Percentiles rank a stretch among this genome's conserved stretches.
Evolutionary conservation across 2,329 filamentous ascomycete species (phyloP).

Genomic region (Aspergillus floridensis): DNA sequence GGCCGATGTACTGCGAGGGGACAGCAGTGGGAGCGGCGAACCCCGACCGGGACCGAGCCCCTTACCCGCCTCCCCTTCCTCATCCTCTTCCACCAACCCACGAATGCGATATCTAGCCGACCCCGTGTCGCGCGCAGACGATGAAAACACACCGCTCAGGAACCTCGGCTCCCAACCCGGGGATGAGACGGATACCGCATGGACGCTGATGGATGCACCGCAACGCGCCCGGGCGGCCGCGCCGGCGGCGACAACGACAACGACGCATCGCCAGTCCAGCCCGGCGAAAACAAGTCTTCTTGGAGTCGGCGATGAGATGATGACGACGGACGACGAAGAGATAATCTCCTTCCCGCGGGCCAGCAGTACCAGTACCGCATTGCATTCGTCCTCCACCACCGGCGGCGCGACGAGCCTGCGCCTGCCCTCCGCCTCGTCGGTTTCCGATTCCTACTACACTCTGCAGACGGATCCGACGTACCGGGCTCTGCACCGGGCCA

Average conservation of each 20-base stretch:
- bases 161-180: constrained; percentile 16
- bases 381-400: constrained; percentile 14
- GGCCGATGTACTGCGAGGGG: constrained; percentile 17
- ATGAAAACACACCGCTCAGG: constrained; percentile 14
- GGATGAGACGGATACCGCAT: constrained; percentile 9
- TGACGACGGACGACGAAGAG: constrained; percentile 83
- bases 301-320: constrained; percentile 62
- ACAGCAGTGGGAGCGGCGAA: constrained; percentile 17
- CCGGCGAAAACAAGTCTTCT: constrained; percentile 56
- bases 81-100: not conserved
- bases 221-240: constrained; percentile 25
- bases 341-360: constrained; percentile 61
- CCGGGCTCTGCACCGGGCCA: constrained; percentile 31
- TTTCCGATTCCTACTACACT: constrained; percentile 63
- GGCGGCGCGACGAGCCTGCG: constrained; percentile 23
- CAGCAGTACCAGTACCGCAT: constrained; percentile 35
- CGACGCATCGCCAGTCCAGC: constrained; percentile 31
- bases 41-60: constrained; percentile 4
- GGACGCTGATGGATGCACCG: constrained; percentile 18
- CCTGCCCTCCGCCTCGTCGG: constrained; percentile 50
- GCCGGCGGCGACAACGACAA: constrained; percentile 21
- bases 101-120: constrained; percentile 15
- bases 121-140: constrained; percentile 8
- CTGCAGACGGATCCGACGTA: constrained; percentile 38
- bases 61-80: not conserved